Evolutionary conservation across 2,329 filamentous ascomycete species (phyloP).

Genomic region (Claviceps spartinae): DNA sequence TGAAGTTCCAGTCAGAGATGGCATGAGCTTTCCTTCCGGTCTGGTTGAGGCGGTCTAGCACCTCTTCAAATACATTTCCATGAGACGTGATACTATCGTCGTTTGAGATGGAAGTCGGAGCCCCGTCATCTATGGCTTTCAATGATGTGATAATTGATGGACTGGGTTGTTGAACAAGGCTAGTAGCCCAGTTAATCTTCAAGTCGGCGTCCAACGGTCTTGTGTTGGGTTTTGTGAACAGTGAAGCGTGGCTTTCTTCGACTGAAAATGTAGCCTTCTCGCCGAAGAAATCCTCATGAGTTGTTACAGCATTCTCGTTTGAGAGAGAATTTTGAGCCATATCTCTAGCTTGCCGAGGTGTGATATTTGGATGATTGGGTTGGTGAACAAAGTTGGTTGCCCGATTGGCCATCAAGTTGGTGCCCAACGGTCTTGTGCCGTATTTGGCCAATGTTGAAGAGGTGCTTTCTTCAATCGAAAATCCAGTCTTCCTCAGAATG

Average conservation of each 20-base stretch:
- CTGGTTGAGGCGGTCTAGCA: slow-evolving; percentile 3
- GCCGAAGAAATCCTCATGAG: neutral
- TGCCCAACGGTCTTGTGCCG: neutral
- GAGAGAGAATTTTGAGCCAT: slow-evolving; percentile 3
- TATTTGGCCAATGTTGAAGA: neutral
- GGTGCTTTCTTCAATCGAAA: slow-evolving; percentile 12
- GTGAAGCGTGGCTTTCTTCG: slow-evolving; percentile 7
- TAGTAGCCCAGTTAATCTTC: neutral
- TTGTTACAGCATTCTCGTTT: neutral
- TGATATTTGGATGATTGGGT: slow-evolving; percentile 15
- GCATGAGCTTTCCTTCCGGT: neutral
- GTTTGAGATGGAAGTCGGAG: slow-evolving; percentile 1
- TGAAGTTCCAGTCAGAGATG: neutral
- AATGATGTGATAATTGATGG: slow-evolving; percentile 16
- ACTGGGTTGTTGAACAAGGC: slow-evolving; percentile 4
- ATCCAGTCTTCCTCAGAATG: slow-evolving; percentile 19
- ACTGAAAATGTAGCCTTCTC: slow-evolving; percentile 17
- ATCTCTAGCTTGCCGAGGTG: slow-evolving; percentile 6
- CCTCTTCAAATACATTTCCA: slow-evolving; percentile 4
- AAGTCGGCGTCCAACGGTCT: neutral
- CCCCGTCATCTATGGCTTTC: neutral
- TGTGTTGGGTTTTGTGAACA: neutral
- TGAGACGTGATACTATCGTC: neutral
- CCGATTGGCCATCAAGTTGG: neutral
- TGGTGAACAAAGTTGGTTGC: neutral